Conservation (phyloP, 176 grass and related monocot genomes). For the Oryza rufipogon region DNA sequence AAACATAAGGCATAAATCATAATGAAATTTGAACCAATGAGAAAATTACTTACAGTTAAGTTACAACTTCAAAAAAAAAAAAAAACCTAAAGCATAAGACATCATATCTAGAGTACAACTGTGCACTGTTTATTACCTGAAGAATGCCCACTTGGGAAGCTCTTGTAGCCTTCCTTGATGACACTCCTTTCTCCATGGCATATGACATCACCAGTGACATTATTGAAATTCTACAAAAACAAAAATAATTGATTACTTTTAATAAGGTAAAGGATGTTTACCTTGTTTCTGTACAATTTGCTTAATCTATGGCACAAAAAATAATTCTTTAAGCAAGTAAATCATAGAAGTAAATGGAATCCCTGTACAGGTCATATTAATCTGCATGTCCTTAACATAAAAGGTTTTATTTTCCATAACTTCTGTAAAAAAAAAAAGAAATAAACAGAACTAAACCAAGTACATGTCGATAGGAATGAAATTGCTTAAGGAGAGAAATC, state of each 20-base stretch:
- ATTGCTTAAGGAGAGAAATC: neutral
- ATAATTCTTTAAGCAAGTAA: neutral
- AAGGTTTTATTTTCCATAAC: neutral
- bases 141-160: slow-evolving; percentile 74
- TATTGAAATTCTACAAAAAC: slow-evolving; percentile 47
- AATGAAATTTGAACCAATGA: neutral
- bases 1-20: neutral
- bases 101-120: neutral
- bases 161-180: slow-evolving; percentile 69
- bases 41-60: neutral
- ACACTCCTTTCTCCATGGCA: slow-evolving; percentile 62
- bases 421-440: neutral
- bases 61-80: neutral
- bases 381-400: neutral
- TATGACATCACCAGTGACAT: slow-evolving; percentile 55
- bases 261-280: neutral
- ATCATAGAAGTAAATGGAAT: neutral
- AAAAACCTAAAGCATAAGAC: neutral
- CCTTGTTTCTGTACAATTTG: neutral
- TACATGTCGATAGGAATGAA: neutral
- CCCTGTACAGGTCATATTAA: neutral
- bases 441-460: neutral
- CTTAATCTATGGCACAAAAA: neutral
- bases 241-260: neutral
- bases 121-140: slow-evolving; percentile 46